A percentile compares a stretch with the other conserved stretches of the same genome.
These are phyloP conservation scores for Podospora fimiseda DNA, from an alignment of 495 filamentous ascomycete genomes.

Conservation along the genomic window DNA sequence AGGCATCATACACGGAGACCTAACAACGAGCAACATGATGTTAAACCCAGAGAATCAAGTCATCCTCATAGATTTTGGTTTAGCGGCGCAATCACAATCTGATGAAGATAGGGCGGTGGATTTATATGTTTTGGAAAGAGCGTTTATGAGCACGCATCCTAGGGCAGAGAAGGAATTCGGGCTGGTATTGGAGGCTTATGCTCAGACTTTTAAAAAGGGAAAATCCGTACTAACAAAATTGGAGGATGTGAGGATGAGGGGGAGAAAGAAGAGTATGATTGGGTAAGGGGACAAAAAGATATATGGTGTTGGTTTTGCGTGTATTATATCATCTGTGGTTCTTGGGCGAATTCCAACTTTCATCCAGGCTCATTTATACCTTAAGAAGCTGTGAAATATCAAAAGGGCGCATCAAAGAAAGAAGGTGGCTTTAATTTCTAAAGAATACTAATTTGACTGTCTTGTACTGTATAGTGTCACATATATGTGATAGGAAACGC, in stretches of 20 bases:
- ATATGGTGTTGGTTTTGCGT: no score
- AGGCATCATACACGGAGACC: conserved; percentile 87
- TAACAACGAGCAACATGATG: conserved; percentile 98
- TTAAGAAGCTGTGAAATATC: no score
- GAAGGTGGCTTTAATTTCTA: no score
- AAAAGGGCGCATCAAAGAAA: no score
- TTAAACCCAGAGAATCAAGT: conserved; percentile 69
- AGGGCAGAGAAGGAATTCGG: conserved; percentile 71
- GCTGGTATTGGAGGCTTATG: conserved; percentile 51
- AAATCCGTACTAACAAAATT: conserved; percentile 56
- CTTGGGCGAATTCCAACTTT: no score
- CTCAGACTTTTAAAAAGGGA: conserved; percentile 44
- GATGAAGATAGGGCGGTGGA: conserved; percentile 96
- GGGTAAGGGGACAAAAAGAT: no score
- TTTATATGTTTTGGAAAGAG: conserved; percentile 91
- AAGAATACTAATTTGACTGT: no score
- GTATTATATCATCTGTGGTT: no score
- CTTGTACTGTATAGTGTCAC: not conserved
- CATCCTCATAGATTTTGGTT: conserved; percentile 90
- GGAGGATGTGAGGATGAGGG: conserved; percentile 91
- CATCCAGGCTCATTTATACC: no score
- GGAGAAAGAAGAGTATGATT: conserved; percentile 96
- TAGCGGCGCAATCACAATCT: conserved; percentile 72
- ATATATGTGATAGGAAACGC: no score
- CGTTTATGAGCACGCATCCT: conserved; percentile 94